Evolutionary conservation across 371 early-diverging fungal genomes (phyloP), one percentile per base, ranked within the genome.

Genomic region (Mortierella sp.): DNA sequence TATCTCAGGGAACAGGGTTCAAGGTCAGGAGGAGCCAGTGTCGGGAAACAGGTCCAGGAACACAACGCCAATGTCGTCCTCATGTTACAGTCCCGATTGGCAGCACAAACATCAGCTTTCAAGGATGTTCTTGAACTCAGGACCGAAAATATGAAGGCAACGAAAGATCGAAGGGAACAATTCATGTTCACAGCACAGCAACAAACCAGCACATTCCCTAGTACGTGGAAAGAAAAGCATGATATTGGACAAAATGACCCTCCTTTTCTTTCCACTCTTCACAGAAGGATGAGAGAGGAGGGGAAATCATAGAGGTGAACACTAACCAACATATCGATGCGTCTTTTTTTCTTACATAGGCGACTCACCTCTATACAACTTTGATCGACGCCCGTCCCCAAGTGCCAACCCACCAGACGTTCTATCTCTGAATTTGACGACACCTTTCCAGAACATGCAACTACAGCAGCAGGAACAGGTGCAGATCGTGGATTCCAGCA

Each of bases 51-150:
- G 72, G 91, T 90, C 21, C 83, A 86, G 45, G 97, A 98, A 51
- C 98, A 98, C 82, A 90, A 93, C 30, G 80, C 91, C 16, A 93
- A 94, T 70, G 96, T 98, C 5, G 94, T 98, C 16, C 89, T 95
- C n/a, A 85, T 90, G 51, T 80, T 98, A 67, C 97, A 98, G 81
- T 91, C 94, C 43, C 91, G 91, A 78, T 82, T 98, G 45, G 98
- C 97, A 1, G 89, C 83, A 58, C 93, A 98, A 9, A 92, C 93
- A 4, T 91, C 91, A 71, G 87, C 84, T 24, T 98, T 98, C 72
- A 97, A 95, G 70, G 91, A 92, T 64, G 95, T 98, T 1, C 82
- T 98, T 30, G 97, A 98, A 76, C 87, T 97, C 30, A 84, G 98
- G 31, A 95, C 93, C 49, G 92, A 95, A 86, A 92, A 92, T 45